Evolutionary conservation across 2,329 filamentous ascomycete genomes (phyloP), one percentile per base, ranked within the genome.

Genomic region (Seiridium unicorne): DNA sequence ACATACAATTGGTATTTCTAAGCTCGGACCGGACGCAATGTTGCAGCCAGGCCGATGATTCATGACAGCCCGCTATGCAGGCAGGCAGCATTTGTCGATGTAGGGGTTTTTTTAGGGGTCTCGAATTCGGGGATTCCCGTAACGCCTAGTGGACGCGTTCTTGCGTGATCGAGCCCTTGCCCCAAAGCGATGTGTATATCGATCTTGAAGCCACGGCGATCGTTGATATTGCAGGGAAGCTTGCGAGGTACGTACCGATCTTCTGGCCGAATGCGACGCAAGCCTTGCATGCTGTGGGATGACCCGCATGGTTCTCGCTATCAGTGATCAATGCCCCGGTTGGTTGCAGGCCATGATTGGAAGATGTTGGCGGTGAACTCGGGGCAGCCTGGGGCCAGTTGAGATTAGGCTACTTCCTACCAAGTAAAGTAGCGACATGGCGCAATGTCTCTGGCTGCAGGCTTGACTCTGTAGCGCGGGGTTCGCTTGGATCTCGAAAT

Each of bases 151-250:
- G 49, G 47, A 34, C 46, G 59, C 38, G 35, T 47, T 60, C 59
- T 60, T 60, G 55, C 59, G 59, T 60, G 59, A 60, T 60, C 55
- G 11, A 32, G 59, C 38, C 59, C 35, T 54, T 53, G 36, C 54
- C 59, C 18, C 38, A 35, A 51, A 51, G 34, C 47, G 38, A 47
- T 35, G 13, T 58, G 42, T 57, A 58, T 58, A 58, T 51, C 55
- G 44, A 38, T 57, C 40, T n/a, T 35, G 32, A 46, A 44, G 18
- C 44, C 44, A 26, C 44, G 44, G 18, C 26, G 40, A 48, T 57
- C 54, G 47, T 57, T 57, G 54, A 42, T 32, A 53, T 32, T 53
- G 32, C 18, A 35, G 11, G 9, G 42, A 44, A 57, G 54, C 5
- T 9, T 26, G n/a, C 9, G 35, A 11, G 31, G 18, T 35, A 35